Evolutionary conservation across 352 stramenopile genomes (phyloP).

Genomic region (Globisporangium apiculatum): DNA sequence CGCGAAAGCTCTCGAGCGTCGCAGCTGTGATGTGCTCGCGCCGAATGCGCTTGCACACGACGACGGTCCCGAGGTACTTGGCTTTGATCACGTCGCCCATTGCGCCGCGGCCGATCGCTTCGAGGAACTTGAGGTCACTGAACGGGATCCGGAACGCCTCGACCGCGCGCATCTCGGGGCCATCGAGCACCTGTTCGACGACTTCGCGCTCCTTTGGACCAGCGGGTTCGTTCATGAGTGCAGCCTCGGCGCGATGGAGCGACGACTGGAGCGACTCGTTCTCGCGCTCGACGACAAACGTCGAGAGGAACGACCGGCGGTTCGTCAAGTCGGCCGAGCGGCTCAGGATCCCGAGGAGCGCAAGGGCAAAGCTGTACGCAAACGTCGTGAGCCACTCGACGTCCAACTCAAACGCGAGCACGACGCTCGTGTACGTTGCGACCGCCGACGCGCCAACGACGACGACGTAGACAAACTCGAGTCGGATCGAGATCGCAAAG

Average conservation of each 20-base stretch:
- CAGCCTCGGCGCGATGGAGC: constrained; percentile 71
- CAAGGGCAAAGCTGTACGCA: constrained; percentile 46
- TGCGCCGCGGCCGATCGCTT: constrained; percentile 68
- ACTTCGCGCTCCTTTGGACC: constrained; percentile 66
- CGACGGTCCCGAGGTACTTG: constrained; percentile 80
- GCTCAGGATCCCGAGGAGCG: constrained; percentile 72
- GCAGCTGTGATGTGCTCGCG: constrained; percentile 73
- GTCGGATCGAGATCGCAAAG: constrained; percentile 76
- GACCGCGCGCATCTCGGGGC: constrained; percentile 67
- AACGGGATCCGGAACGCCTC: constrained; percentile 82
- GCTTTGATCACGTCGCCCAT: constrained; percentile 89
- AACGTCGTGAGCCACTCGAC: constrained; percentile 69
- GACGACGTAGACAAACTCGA: constrained; percentile 84
- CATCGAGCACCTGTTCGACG: constrained; percentile 57
- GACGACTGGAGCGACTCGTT: constrained; percentile 79
- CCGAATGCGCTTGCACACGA: constrained; percentile 85
- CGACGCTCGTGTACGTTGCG: constrained; percentile 51
- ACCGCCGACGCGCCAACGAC: constrained; percentile 51
- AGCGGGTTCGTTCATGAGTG: constrained; percentile 72
- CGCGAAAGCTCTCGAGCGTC: constrained; percentile 68
- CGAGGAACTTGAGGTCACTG: constrained; percentile 70
- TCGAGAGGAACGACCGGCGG: constrained; percentile 74
- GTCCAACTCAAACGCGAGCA: constrained; percentile 43
- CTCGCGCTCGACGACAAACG: constrained; percentile 80
- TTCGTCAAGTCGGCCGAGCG: constrained; percentile 77